Evolutionary conservation across 2,329 filamentous ascomycete genomes (phyloP).

Genomic region (Penicillium sp.): DNA sequence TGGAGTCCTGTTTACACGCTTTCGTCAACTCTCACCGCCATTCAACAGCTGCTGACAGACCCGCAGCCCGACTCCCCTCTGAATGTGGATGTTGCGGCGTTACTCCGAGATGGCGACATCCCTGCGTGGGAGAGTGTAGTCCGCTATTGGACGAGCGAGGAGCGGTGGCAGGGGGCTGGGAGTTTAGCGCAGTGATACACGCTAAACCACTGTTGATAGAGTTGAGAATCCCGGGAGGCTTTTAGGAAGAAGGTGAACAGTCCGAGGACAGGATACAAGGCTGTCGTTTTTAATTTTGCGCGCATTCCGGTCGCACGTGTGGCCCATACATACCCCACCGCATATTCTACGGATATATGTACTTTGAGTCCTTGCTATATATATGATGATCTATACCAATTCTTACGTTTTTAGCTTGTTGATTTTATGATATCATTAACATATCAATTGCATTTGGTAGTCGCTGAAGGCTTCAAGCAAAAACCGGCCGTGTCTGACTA

Average conservation of each 20-base stretch:
- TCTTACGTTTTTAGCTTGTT: neutral
- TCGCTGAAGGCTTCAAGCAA: neutral
- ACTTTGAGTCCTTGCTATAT: neutral
- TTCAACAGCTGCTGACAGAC: conserved; percentile 49
- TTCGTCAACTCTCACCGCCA: conserved; percentile 45
- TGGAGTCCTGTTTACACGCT: conserved; percentile 90
- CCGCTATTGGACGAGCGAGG: conserved; percentile 49
- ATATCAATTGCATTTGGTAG: neutral
- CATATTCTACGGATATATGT: neutral
- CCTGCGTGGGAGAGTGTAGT: conserved; percentile 49
- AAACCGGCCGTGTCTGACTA: neutral
- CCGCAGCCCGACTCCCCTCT: conserved; percentile 50
- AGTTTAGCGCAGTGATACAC: conserved; percentile 10
- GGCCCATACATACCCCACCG: conserved; percentile 4
- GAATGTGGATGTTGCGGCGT: conserved; percentile 50
- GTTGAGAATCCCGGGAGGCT: neutral
- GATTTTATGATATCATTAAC: neutral
- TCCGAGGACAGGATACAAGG: neutral
- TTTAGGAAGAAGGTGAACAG: neutral
- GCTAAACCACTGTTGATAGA: neutral
- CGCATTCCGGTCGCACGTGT: conserved; percentile 1
- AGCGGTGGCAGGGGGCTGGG: conserved; percentile 43
- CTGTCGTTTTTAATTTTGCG: neutral
- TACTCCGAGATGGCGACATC: conserved; percentile 47
- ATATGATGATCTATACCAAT: neutral